phyloP scores from a whole-genome alignment of 1,284 basidiomycete species.

The Papiliotrema nemorosa region DNA sequence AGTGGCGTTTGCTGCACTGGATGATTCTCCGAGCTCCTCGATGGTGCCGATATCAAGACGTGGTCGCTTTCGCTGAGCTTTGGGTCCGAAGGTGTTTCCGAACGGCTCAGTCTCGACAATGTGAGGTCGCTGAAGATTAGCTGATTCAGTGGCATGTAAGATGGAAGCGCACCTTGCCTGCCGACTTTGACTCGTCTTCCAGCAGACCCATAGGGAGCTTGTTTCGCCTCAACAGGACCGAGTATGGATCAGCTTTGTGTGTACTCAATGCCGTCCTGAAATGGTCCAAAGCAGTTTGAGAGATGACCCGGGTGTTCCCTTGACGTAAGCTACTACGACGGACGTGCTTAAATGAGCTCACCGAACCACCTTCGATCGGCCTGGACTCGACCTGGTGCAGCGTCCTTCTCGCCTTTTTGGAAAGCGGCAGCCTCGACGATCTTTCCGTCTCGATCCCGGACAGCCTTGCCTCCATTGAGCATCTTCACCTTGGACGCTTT shows the following conservation, averaged over 20 bases:
- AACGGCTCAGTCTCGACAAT: constrained; percentile 94
- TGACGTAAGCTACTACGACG: not conserved
- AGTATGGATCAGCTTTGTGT: constrained; percentile 88
- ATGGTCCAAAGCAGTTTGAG: constrained; percentile 90
- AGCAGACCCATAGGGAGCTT: constrained; percentile 92
- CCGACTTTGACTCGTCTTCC: constrained; percentile 77
- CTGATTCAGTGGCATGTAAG: not conserved
- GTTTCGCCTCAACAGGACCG: constrained; percentile 83
- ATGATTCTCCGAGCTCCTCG: constrained; percentile 73
- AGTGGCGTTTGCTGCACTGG: constrained; percentile 51
- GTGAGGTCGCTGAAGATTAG: constrained; percentile 66
- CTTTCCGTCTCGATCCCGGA: constrained; percentile 83
- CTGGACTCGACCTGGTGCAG: constrained; percentile 80
- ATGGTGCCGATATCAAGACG: constrained; percentile 78
- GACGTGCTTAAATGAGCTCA: constrained; percentile 52
- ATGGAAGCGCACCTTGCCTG: constrained; percentile 62
- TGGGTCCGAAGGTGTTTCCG: constrained; percentile 85
- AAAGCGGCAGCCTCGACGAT: constrained; percentile 87
- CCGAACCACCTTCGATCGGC: constrained; percentile 95
- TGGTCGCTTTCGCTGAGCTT: constrained; percentile 85
- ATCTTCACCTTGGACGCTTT: constrained; percentile 77
- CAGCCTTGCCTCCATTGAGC: constrained; percentile 83
- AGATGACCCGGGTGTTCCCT: constrained; percentile 98
- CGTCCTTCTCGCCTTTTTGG: constrained; percentile 85
- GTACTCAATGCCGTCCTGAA: constrained; percentile 79